A percentile compares a stretch with the other conserved stretches of the same genome.
phyloP scores from a whole-genome alignment of 2,329 filamentous ascomycete species.

The Pseudomassariella vexata region DNA sequence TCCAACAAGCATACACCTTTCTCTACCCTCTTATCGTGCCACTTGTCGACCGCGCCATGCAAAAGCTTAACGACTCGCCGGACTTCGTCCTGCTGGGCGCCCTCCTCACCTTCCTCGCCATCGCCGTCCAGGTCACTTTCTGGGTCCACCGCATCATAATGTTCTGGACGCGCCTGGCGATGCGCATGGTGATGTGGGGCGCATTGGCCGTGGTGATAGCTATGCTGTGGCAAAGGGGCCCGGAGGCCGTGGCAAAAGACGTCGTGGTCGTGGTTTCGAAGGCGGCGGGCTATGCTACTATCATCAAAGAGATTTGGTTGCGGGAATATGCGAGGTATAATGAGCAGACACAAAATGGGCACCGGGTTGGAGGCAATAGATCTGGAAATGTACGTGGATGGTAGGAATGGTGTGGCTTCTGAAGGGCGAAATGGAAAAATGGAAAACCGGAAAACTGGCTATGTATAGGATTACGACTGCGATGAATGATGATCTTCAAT shows the following conservation, averaged over 20 bases:
- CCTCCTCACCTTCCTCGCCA: slow-evolving; percentile 48
- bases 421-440: no score
- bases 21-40: slow-evolving; percentile 37
- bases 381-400: no score
- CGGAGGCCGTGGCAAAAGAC: slow-evolving; percentile 60
- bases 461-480: no score
- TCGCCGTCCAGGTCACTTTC: slow-evolving; percentile 61
- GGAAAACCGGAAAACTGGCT: no score
- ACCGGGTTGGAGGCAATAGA: slow-evolving; percentile 9
- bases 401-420: no score
- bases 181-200: slow-evolving; percentile 61
- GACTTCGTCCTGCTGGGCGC: slow-evolving; percentile 38
- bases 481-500: no score
- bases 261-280: slow-evolving; percentile 35
- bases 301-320: slow-evolving; percentile 49
- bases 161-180: slow-evolving; percentile 67
- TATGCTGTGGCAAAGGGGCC: slow-evolving; percentile 59
- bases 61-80: slow-evolving; percentile 31
- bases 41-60: slow-evolving; percentile 31
- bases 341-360: slow-evolving; percentile 31
- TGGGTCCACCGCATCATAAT: slow-evolving; percentile 67
- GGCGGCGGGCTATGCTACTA: slow-evolving; percentile 38
- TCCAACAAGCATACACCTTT: slow-evolving; percentile 15
- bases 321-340: slow-evolving; percentile 54
- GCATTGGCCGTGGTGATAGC: slow-evolving; percentile 47